Evolutionary conservation across 169 alveolate genomes (phyloP).

Genomic region (Toxoplasma gondii): DNA sequence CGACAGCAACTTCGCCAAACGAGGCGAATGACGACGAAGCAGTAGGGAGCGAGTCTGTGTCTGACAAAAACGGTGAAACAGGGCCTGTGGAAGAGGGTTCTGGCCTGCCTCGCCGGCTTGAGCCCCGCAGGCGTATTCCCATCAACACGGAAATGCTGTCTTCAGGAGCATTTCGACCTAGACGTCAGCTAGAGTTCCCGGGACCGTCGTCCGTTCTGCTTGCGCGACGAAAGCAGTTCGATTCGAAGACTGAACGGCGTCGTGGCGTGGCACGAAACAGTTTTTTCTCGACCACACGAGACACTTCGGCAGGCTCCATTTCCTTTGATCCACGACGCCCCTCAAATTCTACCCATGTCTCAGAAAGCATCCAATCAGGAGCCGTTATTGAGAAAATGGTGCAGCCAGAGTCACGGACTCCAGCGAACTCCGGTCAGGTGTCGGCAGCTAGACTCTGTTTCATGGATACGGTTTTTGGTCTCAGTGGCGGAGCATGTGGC

Average conservation of each 20-base stretch:
- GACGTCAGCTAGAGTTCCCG: neutral
- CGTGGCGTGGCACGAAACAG: neutral
- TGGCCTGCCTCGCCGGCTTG: neutral
- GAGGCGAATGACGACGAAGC: neutral
- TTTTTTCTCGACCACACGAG: too few species aligned
- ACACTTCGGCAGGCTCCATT: too few species aligned
- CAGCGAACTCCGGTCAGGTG: too few species aligned
- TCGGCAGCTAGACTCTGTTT: too few species aligned
- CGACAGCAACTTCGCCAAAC: neutral
- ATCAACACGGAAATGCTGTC: neutral
- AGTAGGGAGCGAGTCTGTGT: neutral
- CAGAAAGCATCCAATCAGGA: too few species aligned
- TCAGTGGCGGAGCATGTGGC: too few species aligned
- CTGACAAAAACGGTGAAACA: neutral
- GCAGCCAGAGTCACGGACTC: too few species aligned
- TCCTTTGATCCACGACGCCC: too few species aligned
- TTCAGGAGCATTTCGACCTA: neutral
- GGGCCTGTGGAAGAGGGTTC: neutral
- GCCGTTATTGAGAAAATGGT: too few species aligned
- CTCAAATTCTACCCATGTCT: too few species aligned
- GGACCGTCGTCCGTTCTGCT: neutral
- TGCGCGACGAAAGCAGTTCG: neutral
- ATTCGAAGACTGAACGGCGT: neutral
- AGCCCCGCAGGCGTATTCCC: neutral
- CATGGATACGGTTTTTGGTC: too few species aligned